Conservation (phyloP, 139 green algal species). For the Ulvella scutata region DNA sequence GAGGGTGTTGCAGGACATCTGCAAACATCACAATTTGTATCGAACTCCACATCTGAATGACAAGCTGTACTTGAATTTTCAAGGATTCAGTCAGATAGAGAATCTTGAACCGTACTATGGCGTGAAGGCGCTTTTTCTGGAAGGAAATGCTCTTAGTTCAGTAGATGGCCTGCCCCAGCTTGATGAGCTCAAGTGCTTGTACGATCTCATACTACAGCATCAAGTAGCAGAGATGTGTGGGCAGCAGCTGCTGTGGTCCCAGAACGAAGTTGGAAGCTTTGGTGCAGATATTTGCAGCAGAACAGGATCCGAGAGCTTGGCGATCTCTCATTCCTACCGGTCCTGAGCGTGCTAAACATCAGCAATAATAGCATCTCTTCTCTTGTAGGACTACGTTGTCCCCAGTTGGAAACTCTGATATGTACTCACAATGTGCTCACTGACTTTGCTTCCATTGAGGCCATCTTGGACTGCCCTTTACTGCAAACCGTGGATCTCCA, state of each 20-base stretch:
- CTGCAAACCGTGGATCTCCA: conserved; percentile 59
- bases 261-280: too few species aligned
- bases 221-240: too few species aligned
- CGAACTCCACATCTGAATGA: conserved; percentile 68
- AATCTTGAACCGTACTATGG: conserved; percentile 57
- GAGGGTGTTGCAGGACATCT: conserved; percentile 32
- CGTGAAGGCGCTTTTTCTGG: conserved; percentile 71
- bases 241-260: too few species aligned
- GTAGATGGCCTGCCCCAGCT: conserved; percentile 54
- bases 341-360: conserved; percentile 67
- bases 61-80: conserved; percentile 69
- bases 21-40: conserved; percentile 62
- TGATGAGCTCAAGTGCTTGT: conserved; percentile 68
- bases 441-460: conserved; percentile 18
- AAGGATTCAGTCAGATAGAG: conserved; percentile 55
- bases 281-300: conserved; percentile 63
- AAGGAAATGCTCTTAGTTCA: conserved; percentile 66
- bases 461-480: conserved; percentile 23
- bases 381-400: conserved; percentile 33
- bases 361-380: conserved; percentile 49
- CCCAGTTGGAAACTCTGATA: conserved; percentile 43
- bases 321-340: conserved; percentile 22
- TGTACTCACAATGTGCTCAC: conserved; percentile 44
- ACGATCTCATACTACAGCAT: too few species aligned
- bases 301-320: conserved; percentile 52